Base-by-base conservation (phyloP, 2,329 filamentous ascomycete genomes). In the Xylaria multiplex region DNA sequence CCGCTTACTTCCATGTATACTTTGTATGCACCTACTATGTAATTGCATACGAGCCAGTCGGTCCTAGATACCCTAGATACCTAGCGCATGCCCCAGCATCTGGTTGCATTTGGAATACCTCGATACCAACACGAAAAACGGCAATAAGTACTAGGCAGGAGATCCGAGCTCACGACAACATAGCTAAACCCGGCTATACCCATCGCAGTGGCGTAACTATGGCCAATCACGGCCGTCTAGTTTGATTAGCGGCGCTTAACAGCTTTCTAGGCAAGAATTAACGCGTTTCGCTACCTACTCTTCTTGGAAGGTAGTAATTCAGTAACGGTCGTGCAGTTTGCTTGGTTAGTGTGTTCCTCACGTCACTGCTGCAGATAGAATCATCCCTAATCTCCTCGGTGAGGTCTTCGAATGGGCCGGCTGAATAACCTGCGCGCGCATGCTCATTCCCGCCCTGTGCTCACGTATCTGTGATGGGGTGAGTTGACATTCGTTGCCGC, bases 271-370 rank as follows among this genome's bases (percentile, higher is more conserved):
- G 9, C 14, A 19, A 24, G 5, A 35, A 19, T 52, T 52, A 40
- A 37, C 19, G 35, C 22, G 37, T 5, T 42, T 37, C 16, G 16
- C 6, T 42, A 48, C 45, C 42, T 54, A 22, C 61, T 55, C 48
- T 13, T 65, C 62, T 65, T 30, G 57, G 65, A 67, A 67, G 65
- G 65, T 67, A 42, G 58, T 50, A 67, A 52, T 40, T 16, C 4
- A 19, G 30, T 24, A 57, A 56, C 27, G 52, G 16, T 40, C 19
- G 19, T 6, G n/a, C 16, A 43, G 35, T 32, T 22, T 46, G 61
- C 24, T 40, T 52, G 14, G 22, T 43, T 16, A 22, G 19, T 19
- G 19, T 19, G 19, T 46, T 59, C 22, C 27, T 55, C 22, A n/a
- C 6, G 42, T 19, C 42, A 54, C 24, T 30, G 16, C n/a, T 19